phyloP scores from a whole-genome alignment of 768 basidiomycete species.

The Symmetrospora coprosmae region DNA sequence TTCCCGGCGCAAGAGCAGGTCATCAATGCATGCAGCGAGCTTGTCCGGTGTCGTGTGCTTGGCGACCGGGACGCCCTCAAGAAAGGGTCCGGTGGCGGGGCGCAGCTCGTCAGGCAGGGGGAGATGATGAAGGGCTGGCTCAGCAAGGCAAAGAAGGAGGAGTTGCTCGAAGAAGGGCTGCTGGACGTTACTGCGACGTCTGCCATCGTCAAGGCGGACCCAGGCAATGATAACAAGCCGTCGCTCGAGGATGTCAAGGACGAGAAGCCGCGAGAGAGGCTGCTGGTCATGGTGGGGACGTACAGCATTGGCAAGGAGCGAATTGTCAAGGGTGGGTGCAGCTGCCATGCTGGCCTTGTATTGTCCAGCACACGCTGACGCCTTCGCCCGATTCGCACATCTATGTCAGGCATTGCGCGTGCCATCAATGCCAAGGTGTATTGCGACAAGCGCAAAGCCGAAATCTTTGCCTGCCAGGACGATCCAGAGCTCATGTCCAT shows the following conservation, averaged over 20 bases:
- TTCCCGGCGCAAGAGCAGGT: constrained; percentile 94
- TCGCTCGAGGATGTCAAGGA: constrained; percentile 2
- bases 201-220: neutral
- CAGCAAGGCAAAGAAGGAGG: constrained; percentile 18
- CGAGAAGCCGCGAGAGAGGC: constrained; percentile 9
- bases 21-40: constrained; percentile 75
- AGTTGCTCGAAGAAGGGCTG: neutral
- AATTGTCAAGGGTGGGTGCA: constrained; percentile 67
- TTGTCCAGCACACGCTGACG: too few relatives aligned
- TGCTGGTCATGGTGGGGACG: constrained; percentile 44
- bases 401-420: constrained; percentile 57
- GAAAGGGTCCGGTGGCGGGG: constrained; percentile 23
- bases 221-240: neutral
- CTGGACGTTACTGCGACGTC: neutral
- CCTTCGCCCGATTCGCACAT: neutral
- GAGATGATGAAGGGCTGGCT: constrained; percentile 33
- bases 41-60: constrained; percentile 36
- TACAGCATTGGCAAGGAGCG: constrained; percentile 97
- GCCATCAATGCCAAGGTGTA: constrained; percentile 70
- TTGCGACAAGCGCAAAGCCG: constrained; percentile 70
- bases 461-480: constrained; percentile 65
- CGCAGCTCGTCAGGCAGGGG: constrained; percentile 22
- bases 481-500: constrained; percentile 68
- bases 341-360: too few relatives aligned
- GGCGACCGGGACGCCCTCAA: constrained; percentile 29